Evolutionary conservation across 2,329 filamentous ascomycete species (phyloP).

Genomic region (Beauveria brongniartii): DNA sequence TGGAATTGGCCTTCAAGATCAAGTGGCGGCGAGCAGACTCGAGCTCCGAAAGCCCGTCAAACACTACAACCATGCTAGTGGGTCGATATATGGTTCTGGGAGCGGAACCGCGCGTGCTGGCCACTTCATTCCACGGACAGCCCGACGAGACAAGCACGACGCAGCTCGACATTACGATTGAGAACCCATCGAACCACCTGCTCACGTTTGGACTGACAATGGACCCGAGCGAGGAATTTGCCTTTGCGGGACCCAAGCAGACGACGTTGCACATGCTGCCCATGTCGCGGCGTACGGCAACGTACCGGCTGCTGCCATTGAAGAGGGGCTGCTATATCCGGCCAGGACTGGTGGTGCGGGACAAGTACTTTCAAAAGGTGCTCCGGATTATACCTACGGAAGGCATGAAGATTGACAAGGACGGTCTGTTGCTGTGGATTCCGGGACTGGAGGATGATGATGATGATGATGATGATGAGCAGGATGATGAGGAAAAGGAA

Average conservation of each 20-base stretch:
- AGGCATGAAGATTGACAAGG: slow-evolving; percentile 58
- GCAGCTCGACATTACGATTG: slow-evolving; percentile 57
- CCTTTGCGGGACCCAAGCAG: slow-evolving; percentile 82
- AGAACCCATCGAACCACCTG: slow-evolving; percentile 92
- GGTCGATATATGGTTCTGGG: slow-evolving; percentile 75
- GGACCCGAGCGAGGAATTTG: slow-evolving; percentile 89
- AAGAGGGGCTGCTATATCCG: slow-evolving; percentile 58
- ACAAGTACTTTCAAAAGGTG: slow-evolving; percentile 90
- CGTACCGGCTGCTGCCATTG: slow-evolving; percentile 66
- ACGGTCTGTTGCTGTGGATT: slow-evolving; percentile 57
- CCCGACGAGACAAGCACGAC: slow-evolving; percentile 28
- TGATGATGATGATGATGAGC: slow-evolving; percentile 16
- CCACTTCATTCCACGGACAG: slow-evolving; percentile 40
- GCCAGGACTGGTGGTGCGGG: slow-evolving; percentile 69
- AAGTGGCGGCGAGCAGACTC: slow-evolving; percentile 59
- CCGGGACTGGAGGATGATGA: slow-evolving; percentile 26
- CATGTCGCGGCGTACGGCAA: slow-evolving; percentile 64
- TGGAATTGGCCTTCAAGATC: slow-evolving; percentile 70
- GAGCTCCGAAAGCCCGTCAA: slow-evolving; percentile 29
- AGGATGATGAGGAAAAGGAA: slow-evolving; percentile 4
- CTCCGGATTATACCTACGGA: slow-evolving; percentile 73
- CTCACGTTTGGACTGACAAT: slow-evolving; percentile 86
- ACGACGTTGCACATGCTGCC: slow-evolving; percentile 75
- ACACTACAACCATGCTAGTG: slow-evolving; percentile 63
- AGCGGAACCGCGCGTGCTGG: slow-evolving; percentile 79